A percentile compares a stretch with the other conserved stretches of the same genome.
Conservation (phyloP, 2,329 filamentous ascomycete species). For the Helicocarpus griseus region DNA sequence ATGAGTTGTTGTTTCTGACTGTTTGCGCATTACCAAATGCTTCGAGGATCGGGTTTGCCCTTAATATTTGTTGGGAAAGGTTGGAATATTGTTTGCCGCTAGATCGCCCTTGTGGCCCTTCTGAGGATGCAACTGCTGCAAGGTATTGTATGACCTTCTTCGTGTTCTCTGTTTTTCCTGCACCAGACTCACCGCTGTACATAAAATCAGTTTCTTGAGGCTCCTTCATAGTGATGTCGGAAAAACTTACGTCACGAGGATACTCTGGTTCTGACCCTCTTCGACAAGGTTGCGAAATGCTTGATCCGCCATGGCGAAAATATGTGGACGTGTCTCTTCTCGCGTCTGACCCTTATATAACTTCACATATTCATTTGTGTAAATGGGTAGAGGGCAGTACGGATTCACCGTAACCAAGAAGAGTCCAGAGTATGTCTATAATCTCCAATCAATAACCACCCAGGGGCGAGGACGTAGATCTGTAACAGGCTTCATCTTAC, state of each 20-base stretch:
- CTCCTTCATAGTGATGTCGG: background rate
- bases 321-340: slow-evolving; percentile 94
- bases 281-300: slow-evolving; percentile 93
- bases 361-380: slow-evolving; percentile 92
- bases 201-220: slow-evolving; percentile 1
- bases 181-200: slow-evolving; percentile 75
- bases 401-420: slow-evolving; percentile 97
- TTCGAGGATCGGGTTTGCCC: slow-evolving; percentile 94
- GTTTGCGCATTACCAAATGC: slow-evolving; percentile 98
- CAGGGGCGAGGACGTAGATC: background rate
- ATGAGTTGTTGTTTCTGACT: slow-evolving; percentile 96
- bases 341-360: slow-evolving; percentile 90
- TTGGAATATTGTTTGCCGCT: slow-evolving; percentile 64
- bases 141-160: slow-evolving; percentile 99
- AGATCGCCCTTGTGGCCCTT: slow-evolving; percentile 53
- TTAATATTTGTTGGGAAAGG: slow-evolving; percentile 88
- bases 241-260: slow-evolving; percentile 66
- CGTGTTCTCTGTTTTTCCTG: slow-evolving; percentile 97
- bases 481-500: slow-evolving; percentile 31
- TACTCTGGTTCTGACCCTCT: slow-evolving; percentile 92
- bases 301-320: slow-evolving; percentile 94
- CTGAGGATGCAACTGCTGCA: slow-evolving; percentile 81
- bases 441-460: background rate
- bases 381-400: slow-evolving; percentile 89
- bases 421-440: slow-evolving; percentile 83